Percentiles rank a stretch among this genome's conserved stretches.
Conservation (phyloP, 1,139 yeast genomes). For the Yamadazyma jaroonii region DNA sequence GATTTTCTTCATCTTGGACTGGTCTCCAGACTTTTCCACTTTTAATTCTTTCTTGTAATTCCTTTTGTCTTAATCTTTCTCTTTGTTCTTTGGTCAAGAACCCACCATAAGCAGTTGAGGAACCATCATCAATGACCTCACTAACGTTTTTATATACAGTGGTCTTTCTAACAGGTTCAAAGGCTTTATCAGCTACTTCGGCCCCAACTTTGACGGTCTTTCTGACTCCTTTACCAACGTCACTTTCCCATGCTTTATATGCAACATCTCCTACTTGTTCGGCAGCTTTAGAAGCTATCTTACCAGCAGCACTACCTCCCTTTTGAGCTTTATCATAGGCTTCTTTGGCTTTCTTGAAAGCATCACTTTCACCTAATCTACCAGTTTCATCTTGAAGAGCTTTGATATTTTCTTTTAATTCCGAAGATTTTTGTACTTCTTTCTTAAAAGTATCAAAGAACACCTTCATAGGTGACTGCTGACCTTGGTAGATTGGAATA, state of each 20-base stretch:
- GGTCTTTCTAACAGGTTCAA: slow-evolving; percentile 93
- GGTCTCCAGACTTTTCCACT: slow-evolving; percentile 61
- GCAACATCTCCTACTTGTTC: slow-evolving; percentile 91
- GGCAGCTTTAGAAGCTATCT: slow-evolving; percentile 87
- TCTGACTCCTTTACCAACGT: slow-evolving; percentile 85
- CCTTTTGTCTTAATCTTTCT: slow-evolving; percentile 68
- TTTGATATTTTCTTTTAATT: slow-evolving; percentile 87
- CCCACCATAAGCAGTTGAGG: slow-evolving; percentile 88
- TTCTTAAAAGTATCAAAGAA: slow-evolving; percentile 87
- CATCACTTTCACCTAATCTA: slow-evolving; percentile 88
- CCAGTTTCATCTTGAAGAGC: slow-evolving; percentile 97
- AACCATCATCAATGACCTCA: slow-evolving; percentile 89
- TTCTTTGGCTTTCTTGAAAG: slow-evolving; percentile 88
- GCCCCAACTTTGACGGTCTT: slow-evolving; percentile 78
- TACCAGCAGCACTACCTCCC: slow-evolving; percentile 78
- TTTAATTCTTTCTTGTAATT: slow-evolving; percentile 44
- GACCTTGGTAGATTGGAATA: slow-evolving; percentile 15
- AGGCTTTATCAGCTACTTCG: slow-evolving; percentile 77
- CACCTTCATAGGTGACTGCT: slow-evolving; percentile 83
- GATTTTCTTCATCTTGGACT: slow-evolving; percentile 70
- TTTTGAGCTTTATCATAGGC: slow-evolving; percentile 86
- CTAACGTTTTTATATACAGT: slow-evolving; percentile 85
- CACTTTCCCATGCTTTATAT: slow-evolving; percentile 93
- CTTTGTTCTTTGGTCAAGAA: slow-evolving; percentile 86
- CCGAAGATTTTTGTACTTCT: slow-evolving; percentile 89